Evolutionary conservation across 495 filamentous ascomycete genomes (phyloP).

Genomic region (Penicillium coffeae): DNA sequence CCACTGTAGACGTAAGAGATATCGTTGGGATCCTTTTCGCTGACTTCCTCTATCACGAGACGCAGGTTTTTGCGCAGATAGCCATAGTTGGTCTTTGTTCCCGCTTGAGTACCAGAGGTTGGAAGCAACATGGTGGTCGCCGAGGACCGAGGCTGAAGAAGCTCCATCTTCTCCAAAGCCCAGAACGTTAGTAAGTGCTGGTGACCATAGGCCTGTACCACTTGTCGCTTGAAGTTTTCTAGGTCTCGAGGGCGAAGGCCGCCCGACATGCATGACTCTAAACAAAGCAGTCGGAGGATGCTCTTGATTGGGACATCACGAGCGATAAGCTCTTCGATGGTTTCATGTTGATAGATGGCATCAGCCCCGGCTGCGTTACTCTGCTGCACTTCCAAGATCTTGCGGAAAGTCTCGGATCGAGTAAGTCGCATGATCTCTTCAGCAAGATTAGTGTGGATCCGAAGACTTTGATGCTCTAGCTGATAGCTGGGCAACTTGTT

Average conservation of each 20-base stretch:
- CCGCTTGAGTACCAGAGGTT: slow-evolving; percentile 51
- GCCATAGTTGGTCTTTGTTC: slow-evolving; percentile 82
- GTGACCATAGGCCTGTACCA: slow-evolving; percentile 90
- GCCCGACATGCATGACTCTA: slow-evolving; percentile 85
- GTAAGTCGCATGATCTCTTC: slow-evolving; percentile 95
- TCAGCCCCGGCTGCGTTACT: slow-evolving; percentile 91
- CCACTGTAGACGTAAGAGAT: slow-evolving; percentile 97
- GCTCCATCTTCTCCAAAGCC: slow-evolving; percentile 83
- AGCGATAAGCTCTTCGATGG: slow-evolving; percentile 88
- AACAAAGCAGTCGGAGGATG: slow-evolving; percentile 79
- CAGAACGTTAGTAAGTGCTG: slow-evolving; percentile 89
- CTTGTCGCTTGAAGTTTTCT: slow-evolving; percentile 80
- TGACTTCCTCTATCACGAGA: slow-evolving; percentile 93
- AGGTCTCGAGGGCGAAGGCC: slow-evolving; percentile 84
- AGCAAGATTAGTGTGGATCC: slow-evolving; percentile 84
- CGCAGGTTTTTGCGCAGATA: slow-evolving; percentile 79
- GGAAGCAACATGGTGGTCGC: slow-evolving; percentile 68
- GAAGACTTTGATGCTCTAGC: slow-evolving; percentile 85
- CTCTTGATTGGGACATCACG: slow-evolving; percentile 73
- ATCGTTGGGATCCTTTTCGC: slow-evolving; percentile 93
- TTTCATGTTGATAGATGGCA: slow-evolving; percentile 80
- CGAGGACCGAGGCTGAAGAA: slow-evolving; percentile 69
- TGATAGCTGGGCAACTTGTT: slow-evolving; percentile 88
- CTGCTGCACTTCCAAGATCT: slow-evolving; percentile 89
- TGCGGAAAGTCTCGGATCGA: slow-evolving; percentile 79